These are phyloP conservation scores for Sicyos edulis DNA, from an alignment of 306 rosid genomes.

Conservation along the genomic window DNA sequence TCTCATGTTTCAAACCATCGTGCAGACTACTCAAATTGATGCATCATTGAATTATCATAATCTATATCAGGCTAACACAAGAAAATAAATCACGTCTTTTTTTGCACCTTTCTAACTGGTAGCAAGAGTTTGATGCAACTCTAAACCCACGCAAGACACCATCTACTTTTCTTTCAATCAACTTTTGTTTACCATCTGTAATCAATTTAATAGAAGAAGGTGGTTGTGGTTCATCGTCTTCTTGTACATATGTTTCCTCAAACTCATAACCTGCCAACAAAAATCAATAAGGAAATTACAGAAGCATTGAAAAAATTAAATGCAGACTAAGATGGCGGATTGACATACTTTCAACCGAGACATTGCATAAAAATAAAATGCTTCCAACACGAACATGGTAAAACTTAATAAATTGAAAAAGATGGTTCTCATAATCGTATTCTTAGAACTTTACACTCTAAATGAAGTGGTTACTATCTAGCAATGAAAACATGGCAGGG, in stretches of 20 bases:
- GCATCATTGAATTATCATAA: slow-evolving; percentile 13
- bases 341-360: background rate
- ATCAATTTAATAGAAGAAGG: slow-evolving; percentile 45
- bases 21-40: background rate
- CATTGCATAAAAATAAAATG: background rate
- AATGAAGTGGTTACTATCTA: background rate
- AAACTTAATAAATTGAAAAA: background rate
- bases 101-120: slow-evolving; percentile 63
- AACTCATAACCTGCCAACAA: slow-evolving; percentile 54
- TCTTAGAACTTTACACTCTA: background rate
- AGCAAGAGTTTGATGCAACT: slow-evolving; percentile 68
- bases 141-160: slow-evolving; percentile 69
- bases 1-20: background rate
- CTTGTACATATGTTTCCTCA: slow-evolving; percentile 68
- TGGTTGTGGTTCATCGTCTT: slow-evolving; percentile 57
- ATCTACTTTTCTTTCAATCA: slow-evolving; percentile 41
- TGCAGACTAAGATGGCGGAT: background rate
- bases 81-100: background rate
- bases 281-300: background rate
- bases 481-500: background rate
- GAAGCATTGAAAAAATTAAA: background rate
- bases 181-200: slow-evolving; percentile 44
- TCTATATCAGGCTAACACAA: background rate
- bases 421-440: background rate
- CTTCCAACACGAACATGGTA: background rate